These are phyloP conservation scores for Blastocystis sp. DNA, from an alignment of 352 stramenopile species.

Conservation along the genomic window DNA sequence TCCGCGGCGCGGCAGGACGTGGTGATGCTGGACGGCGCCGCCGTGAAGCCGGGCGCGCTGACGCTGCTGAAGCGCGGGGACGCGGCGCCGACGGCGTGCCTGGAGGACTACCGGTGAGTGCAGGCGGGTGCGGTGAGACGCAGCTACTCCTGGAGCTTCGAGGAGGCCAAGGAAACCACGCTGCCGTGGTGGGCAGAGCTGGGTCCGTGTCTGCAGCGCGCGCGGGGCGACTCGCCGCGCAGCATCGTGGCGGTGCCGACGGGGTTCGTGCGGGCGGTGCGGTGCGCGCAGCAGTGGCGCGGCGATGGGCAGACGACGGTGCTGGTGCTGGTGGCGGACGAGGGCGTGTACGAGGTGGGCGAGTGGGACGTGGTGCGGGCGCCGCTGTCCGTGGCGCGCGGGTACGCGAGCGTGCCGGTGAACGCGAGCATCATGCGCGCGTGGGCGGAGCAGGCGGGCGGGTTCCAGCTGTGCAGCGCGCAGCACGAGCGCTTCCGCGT, in stretches of 20 bases:
- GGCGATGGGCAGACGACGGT: background rate
- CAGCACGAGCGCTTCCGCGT: slow-evolving; percentile 43
- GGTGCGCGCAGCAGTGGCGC: background rate
- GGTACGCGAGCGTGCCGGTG: background rate
- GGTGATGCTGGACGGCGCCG: background rate
- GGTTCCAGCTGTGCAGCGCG: background rate
- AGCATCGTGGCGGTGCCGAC: slow-evolving; percentile 16
- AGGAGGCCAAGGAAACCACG: background rate
- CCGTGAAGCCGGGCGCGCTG: background rate
- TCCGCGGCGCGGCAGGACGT: slow-evolving; percentile 38
- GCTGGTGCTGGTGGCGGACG: slow-evolving; percentile 22
- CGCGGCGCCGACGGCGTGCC: background rate
- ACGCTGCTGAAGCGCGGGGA: background rate
- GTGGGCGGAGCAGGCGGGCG: background rate
- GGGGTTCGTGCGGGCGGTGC: background rate
- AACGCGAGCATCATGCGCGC: slow-evolving; percentile 1
- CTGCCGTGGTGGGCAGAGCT: background rate
- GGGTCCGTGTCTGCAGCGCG: background rate
- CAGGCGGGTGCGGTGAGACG: background rate
- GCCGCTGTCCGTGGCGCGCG: background rate
- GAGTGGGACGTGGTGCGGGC: background rate
- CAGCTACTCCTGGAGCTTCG: slow-evolving; percentile 56
- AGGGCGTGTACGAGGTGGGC: background rate
- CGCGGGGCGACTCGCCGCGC: background rate
- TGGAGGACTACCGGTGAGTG: background rate